Evolutionary conservation across 2,329 filamentous ascomycete species (phyloP).

Genomic region (Aphanoascus verrucosus): DNA sequence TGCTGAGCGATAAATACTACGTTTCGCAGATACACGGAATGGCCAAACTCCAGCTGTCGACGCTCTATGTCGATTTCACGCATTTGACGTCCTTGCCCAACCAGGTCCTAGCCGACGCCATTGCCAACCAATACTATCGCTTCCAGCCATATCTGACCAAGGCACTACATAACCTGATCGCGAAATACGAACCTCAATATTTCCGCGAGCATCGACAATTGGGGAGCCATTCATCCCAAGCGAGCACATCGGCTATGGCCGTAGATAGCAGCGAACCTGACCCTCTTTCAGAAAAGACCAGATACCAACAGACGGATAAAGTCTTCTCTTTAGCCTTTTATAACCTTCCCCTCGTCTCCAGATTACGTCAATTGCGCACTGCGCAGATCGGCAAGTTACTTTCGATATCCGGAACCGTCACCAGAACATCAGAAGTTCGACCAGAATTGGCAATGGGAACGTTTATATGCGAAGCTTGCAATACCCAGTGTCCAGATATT

Average conservation of each 20-base stretch:
- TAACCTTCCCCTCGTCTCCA: slow-evolving; percentile 77
- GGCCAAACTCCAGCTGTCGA: slow-evolving; percentile 51
- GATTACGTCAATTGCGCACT: slow-evolving; percentile 76
- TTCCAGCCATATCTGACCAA: slow-evolving; percentile 85
- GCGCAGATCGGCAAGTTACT: slow-evolving; percentile 84
- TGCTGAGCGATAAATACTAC: slow-evolving; percentile 54
- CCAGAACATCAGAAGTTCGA: slow-evolving; percentile 89
- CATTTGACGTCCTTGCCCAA: slow-evolving; percentile 70
- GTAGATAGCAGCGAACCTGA: slow-evolving; percentile 47
- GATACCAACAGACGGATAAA: slow-evolving; percentile 93
- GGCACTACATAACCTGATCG: slow-evolving; percentile 83
- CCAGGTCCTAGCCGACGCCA: slow-evolving; percentile 70
- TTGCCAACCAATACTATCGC: slow-evolving; percentile 86
- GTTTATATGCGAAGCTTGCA: slow-evolving; percentile 82
- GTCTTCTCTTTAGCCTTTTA: slow-evolving; percentile 89
- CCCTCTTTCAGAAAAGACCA: slow-evolving; percentile 57
- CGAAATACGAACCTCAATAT: slow-evolving; percentile 88
- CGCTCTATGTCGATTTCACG: slow-evolving; percentile 58
- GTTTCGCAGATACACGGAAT: slow-evolving; percentile 56
- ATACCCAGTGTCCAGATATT: slow-evolving; percentile 73
- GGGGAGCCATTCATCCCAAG: slow-evolving; percentile 55
- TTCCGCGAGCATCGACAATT: slow-evolving; percentile 86
- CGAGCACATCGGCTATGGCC: slow-evolving; percentile 53
- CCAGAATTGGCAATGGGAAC: slow-evolving; percentile 87
- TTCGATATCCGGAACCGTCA: slow-evolving; percentile 94